These are phyloP conservation scores for Arxiozyma telluris DNA, from an alignment of 1,139 yeast species.

Conservation along the genomic window DNA sequence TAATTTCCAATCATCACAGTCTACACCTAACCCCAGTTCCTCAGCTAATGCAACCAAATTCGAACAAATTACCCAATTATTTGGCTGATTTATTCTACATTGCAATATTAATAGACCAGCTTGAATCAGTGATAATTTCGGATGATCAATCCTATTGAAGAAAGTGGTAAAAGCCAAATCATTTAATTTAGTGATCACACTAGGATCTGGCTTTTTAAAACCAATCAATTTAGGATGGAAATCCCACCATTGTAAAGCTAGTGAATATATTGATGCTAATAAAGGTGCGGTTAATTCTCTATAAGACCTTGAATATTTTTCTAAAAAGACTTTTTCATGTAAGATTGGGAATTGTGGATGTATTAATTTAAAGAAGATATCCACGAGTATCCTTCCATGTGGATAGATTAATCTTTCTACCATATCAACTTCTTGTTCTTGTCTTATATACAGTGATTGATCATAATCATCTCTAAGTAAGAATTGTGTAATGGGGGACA, in stretches of 20 bases:
- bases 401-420: conserved; percentile 69
- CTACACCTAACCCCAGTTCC: conserved; percentile 76
- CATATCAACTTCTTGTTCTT: conserved; percentile 61
- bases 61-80: conserved; percentile 77
- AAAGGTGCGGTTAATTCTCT: conserved; percentile 72
- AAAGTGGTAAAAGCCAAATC: conserved; percentile 49
- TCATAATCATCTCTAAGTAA: conserved; percentile 64
- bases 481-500: conserved; percentile 56
- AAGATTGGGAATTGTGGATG: conserved; percentile 74
- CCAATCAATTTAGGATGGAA: conserved; percentile 58
- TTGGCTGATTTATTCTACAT: conserved; percentile 43
- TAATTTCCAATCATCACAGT: conserved; percentile 78
- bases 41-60: conserved; percentile 82
- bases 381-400: conserved; percentile 63
- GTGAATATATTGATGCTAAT: conserved; percentile 63
- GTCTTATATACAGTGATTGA: conserved; percentile 49
- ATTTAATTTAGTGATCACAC: conserved; percentile 44
- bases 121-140: conserved; percentile 72
- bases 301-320: conserved; percentile 67
- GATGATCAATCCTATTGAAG: conserved; percentile 56
- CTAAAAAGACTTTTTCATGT: conserved; percentile 68
- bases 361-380: conserved; percentile 61
- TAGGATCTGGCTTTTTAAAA: conserved; percentile 52
- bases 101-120: conserved; percentile 64
- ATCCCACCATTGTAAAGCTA: conserved; percentile 81